Base-by-base conservation (phyloP, 2,329 filamentous ascomycete genomes). In the Talaromyces funiculosus region DNA sequence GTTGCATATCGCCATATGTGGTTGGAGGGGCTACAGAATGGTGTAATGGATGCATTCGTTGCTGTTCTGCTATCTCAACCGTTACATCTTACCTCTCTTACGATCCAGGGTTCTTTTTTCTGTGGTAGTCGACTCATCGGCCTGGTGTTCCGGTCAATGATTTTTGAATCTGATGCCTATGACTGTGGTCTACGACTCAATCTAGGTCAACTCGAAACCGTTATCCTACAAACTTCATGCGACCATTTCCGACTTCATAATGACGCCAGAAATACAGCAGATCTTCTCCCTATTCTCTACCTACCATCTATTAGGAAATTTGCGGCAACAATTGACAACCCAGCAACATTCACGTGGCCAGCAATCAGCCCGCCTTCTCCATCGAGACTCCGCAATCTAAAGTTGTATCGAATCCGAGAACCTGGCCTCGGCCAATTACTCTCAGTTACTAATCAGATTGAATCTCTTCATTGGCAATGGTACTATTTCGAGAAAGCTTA, bases 1-100 rank as follows among this genome's bases (percentile, higher is more conserved):
- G 35, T 55, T 33, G 20, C 47, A 51, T 51, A 51, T 51, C 47
- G 47, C 20, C 16, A 6, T 14, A 14, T 14, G 33, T 51, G 47
- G 47, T 29, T 51, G 4, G 47, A 33, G 18, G 47, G 1, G 47
- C 53, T 55, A 26, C 31, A 16, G 33, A 55, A 55, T 40, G 53
- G 53, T 12, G 35, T 20, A 35, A 55, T 55, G 53, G 33, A 55
- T 26, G 53, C 53, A 55, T 55, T 55, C n/a, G 33, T 55, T 38
- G 53, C 53, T 24, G 12, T 55, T 26, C 33, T 55, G 40, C 53
- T 55, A 55, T 55, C 53, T 33, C 35, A 55, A 18, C 53, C 53
- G 9, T 40, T 55, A 16, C 18, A 16, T 38, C 53, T 55, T 37
- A 40, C 20, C 5, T 29, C 16, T 20, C 53, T 55, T 37, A 20